These are phyloP conservation scores for Suhomyces tanzawaensis DNA, from an alignment of 805 yeast species.

Conservation along the genomic window DNA sequence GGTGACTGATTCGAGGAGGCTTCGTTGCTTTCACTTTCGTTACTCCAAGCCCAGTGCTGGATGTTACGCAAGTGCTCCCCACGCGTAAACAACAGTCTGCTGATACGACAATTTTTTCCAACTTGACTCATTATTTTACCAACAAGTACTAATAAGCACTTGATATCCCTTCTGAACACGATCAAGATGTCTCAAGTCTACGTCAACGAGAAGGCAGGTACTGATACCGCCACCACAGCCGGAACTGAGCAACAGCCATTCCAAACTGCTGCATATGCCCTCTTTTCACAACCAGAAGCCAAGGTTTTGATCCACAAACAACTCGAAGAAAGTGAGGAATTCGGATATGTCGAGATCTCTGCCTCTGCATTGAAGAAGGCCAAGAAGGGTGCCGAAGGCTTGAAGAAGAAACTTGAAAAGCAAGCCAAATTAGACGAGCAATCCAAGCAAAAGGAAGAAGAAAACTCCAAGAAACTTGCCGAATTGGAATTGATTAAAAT, in stretches of 20 bases:
- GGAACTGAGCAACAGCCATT: conserved; percentile 74
- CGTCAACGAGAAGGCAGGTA: conserved; percentile 73
- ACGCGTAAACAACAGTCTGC: no score
- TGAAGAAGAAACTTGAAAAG: conserved; percentile 78
- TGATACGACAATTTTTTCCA: no score
- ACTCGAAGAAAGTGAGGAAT: conserved; percentile 50
- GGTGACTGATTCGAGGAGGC: no score
- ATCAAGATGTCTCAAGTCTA: conserved; percentile 46
- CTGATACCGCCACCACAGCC: conserved; percentile 51
- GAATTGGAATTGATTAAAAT: conserved; percentile 71
- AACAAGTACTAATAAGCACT: no score
- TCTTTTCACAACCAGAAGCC: conserved; percentile 51
- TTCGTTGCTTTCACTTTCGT: no score
- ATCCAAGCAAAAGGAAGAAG: conserved; percentile 54
- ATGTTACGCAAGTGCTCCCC: no score
- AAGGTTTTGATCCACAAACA: conserved; percentile 61
- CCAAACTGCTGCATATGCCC: conserved; percentile 81
- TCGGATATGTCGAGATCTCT: conserved; percentile 69
- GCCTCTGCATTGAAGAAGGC: conserved; percentile 95
- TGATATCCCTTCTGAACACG: neutral
- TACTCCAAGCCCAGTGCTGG: no score
- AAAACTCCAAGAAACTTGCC: conserved; percentile 71
- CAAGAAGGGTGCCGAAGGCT: conserved; percentile 89
- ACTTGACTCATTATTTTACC: no score
- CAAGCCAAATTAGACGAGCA: conserved; percentile 58